A percentile compares a stretch with the other conserved stretches of the same genome.
Conservation (phyloP, 2,329 filamentous ascomycete genomes). For the Ophiostoma sp. region DNA sequence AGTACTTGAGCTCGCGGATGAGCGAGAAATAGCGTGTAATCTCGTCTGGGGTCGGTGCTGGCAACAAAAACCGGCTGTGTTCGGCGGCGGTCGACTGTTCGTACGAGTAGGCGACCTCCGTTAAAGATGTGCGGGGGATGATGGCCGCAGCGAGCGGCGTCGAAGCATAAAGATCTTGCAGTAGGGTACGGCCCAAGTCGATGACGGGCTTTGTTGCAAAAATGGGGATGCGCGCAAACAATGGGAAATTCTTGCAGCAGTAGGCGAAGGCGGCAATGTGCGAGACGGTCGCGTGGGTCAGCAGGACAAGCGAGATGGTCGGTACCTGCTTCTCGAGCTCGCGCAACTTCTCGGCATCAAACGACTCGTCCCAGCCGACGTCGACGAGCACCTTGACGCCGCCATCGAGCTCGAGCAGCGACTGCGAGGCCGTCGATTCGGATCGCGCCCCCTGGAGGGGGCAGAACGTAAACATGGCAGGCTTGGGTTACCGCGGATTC, state of each 20-base stretch:
- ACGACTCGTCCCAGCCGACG: constrained; percentile 92
- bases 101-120: constrained; percentile 60
- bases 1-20: constrained; percentile 93
- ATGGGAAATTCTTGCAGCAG: constrained; percentile 93
- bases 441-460: constrained; percentile 89
- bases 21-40: constrained; percentile 89
- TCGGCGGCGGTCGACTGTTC: constrained; percentile 51
- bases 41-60: constrained; percentile 79
- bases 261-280: constrained; percentile 94
- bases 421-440: constrained; percentile 83
- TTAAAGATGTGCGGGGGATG: constrained; percentile 71
- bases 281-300: constrained; percentile 89
- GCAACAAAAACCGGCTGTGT: constrained; percentile 56
- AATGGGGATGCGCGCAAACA: constrained; percentile 87
- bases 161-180: constrained; percentile 90
- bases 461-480: constrained; percentile 89
- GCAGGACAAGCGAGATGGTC: constrained; percentile 86
- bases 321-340: constrained; percentile 91
- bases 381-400: constrained; percentile 94
- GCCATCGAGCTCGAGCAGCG: constrained; percentile 93
- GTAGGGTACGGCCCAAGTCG: constrained; percentile 82
- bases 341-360: constrained; percentile 77
- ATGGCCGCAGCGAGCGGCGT: constrained; percentile 84
- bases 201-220: constrained; percentile 95
- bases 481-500: background rate